Evolutionary conservation across 2,329 filamentous ascomycete genomes (phyloP).

Genomic region (Hymenoscyphus occultus): DNA sequence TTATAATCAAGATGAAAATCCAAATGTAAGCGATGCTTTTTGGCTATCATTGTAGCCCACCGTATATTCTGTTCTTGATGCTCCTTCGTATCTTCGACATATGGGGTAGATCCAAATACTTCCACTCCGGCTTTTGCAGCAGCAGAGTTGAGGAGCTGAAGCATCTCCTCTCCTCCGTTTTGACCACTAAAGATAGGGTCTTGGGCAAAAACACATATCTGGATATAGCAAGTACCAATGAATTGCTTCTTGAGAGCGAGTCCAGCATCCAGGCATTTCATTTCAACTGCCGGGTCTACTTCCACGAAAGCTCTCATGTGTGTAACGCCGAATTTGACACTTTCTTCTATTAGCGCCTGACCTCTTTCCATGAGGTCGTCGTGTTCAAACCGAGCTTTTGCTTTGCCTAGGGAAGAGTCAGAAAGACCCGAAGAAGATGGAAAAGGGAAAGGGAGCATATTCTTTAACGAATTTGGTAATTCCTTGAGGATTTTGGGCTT

Average conservation of each 20-base stretch:
- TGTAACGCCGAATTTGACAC: slow-evolving; percentile 62
- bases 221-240: slow-evolving; percentile 52
- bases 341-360: slow-evolving; percentile 62
- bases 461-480: slow-evolving; percentile 7
- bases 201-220: slow-evolving; percentile 70
- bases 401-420: slow-evolving; percentile 38
- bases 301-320: slow-evolving; percentile 70
- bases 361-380: slow-evolving; percentile 64
- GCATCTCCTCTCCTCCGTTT: slow-evolving; percentile 49
- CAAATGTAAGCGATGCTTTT: slow-evolving; percentile 52
- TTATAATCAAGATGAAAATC: slow-evolving; percentile 74
- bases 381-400: slow-evolving; percentile 60
- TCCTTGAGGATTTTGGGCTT: slow-evolving; percentile 17
- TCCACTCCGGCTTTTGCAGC: slow-evolving; percentile 47
- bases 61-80: slow-evolving; percentile 54
- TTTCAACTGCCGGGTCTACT: slow-evolving; percentile 59
- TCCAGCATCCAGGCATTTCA: slow-evolving; percentile 56
- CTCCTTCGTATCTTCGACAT: slow-evolving; percentile 54
- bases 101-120: slow-evolving; percentile 66
- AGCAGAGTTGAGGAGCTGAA: slow-evolving; percentile 47
- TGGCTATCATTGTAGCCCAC: slow-evolving; percentile 58
- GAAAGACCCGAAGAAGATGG: not conserved
- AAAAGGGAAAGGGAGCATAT: too few species aligned
- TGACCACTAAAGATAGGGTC: slow-evolving; percentile 60
- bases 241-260: slow-evolving; percentile 55